Base-by-base conservation (phyloP, 2,329 filamentous ascomycete genomes). In the Aspergillus ruber region DNA sequence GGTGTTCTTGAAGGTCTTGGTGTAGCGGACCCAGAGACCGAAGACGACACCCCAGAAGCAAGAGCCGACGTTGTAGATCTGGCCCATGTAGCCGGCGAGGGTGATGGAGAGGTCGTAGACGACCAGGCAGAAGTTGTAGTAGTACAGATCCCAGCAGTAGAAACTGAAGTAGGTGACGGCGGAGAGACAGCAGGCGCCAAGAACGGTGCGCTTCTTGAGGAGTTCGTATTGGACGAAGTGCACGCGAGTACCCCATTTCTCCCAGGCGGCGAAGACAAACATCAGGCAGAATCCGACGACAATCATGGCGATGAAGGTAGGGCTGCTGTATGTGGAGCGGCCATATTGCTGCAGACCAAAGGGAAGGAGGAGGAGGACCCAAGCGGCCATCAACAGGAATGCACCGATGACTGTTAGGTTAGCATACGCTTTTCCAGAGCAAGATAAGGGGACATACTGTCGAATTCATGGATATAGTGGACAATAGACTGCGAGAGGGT, bases 331-430 rank as follows among this genome's bases (percentile, higher is more conserved):
- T n/a, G 63, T 56, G 5, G 68, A 55, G 7, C 61, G 57, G 15
- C 71, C 65, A 21, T 61, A 62, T n/a, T 58, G 55, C 43, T 70
- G 63, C 17, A 88, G 71, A 43, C 72, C 81, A 66, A 88, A 84
- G 0, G 84, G 81, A 13, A 88, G 73, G 3, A 88, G 74, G 61
- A 88, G 79, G 3, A 86, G 67, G 2, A 81, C 73, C 59, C 84
- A 80, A 0, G 81, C 84, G 1, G 69, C 73, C 45, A 78, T 77
- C 40, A 86, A 70, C 1, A 86, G 67, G n/a, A 84, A 50, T 17
- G 83, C 70, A 15, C 84, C 83, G 23, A 82, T 49, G 2, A 81
- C 68, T 72, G 40, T 9, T n/a, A n/a, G 15, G 23, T 27, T 25
- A 27, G 23, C n/a, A 10, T 42, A 21, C 20, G 2, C 3, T 3